Evolutionary conservation across 345 rosid species (phyloP).

Genomic region (Corchorus olitorius): DNA sequence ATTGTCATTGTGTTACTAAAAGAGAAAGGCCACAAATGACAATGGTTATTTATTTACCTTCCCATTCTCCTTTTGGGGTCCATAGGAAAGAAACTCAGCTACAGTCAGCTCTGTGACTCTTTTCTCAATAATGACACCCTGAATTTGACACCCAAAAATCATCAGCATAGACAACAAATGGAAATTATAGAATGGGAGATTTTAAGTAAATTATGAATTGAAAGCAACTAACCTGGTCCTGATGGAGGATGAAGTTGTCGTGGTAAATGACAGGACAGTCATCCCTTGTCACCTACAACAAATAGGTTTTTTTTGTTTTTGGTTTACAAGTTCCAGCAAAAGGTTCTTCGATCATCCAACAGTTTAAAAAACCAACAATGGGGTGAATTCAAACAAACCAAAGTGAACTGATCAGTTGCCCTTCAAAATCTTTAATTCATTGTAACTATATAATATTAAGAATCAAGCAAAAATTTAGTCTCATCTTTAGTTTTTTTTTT

Average conservation of each 20-base stretch:
- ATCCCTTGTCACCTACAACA: slow-evolving; percentile 90
- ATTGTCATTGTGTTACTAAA: too few species aligned
- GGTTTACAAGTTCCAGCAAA: not conserved
- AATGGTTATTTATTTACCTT: slow-evolving; percentile 15
- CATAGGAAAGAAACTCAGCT: slow-evolving; percentile 74
- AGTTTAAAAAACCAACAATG: too few species aligned
- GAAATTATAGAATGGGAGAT: not conserved
- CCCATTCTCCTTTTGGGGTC: slow-evolving; percentile 61
- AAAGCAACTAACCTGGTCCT: slow-evolving; percentile 66
- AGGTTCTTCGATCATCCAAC: too few species aligned
- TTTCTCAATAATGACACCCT: slow-evolving; percentile 77
- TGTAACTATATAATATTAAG: too few species aligned
- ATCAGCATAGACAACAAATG: not conserved
- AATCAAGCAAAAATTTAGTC: too few species aligned
- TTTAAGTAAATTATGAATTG: not conserved
- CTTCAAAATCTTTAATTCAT: too few species aligned
- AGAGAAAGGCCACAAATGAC: too few species aligned
- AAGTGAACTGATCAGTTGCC: too few species aligned
- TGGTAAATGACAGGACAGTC: slow-evolving; percentile 94
- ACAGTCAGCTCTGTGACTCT: slow-evolving; percentile 70
- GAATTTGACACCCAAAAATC: slow-evolving; percentile 12
- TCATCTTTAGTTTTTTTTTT: too few species aligned
- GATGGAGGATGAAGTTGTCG: slow-evolving; percentile 71
- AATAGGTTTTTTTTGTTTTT: slow-evolving; percentile 26
- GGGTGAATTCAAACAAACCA: too few species aligned